These are phyloP conservation scores for Dillenia turbinata DNA, from an alignment of 164 flowering plant species.

Conservation along the genomic window DNA sequence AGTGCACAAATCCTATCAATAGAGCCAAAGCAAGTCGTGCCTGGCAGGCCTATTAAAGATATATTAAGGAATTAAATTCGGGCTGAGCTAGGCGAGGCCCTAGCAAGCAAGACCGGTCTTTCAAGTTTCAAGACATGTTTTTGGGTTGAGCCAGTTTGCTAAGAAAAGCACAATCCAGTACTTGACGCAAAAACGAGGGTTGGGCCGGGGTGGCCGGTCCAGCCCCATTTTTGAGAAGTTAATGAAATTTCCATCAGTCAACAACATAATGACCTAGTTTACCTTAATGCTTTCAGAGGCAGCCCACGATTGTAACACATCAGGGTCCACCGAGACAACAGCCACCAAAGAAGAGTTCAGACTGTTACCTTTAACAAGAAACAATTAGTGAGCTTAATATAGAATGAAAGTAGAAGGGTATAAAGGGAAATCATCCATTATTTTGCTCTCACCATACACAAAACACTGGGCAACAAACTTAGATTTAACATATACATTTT, in stretches of 20 bases:
- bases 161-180: no score
- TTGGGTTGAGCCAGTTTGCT: no score
- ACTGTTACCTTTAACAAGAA: slow-evolving; percentile 69
- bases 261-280: not conserved
- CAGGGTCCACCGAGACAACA: slow-evolving; percentile 67
- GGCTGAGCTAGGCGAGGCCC: no score
- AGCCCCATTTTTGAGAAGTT: no score
- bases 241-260: not conserved
- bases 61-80: no score
- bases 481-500: slow-evolving; percentile 92
- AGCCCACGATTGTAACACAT: slow-evolving; percentile 74
- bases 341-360: slow-evolving; percentile 85
- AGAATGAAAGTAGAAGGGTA: not conserved
- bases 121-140: no score
- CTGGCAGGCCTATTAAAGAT: no score
- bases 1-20: no score
- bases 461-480: slow-evolving; percentile 82
- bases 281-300: slow-evolving; percentile 75
- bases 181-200: no score
- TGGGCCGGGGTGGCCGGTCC: no score
- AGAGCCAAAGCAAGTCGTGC: no score
- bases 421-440: not conserved
- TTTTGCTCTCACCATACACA: slow-evolving; percentile 64
- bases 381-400: slow-evolving; percentile 11
- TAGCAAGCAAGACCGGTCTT: no score